These are phyloP conservation scores for Huntiella moniliformis DNA, from an alignment of 2,329 filamentous ascomycete genomes.

Conservation along the genomic window DNA sequence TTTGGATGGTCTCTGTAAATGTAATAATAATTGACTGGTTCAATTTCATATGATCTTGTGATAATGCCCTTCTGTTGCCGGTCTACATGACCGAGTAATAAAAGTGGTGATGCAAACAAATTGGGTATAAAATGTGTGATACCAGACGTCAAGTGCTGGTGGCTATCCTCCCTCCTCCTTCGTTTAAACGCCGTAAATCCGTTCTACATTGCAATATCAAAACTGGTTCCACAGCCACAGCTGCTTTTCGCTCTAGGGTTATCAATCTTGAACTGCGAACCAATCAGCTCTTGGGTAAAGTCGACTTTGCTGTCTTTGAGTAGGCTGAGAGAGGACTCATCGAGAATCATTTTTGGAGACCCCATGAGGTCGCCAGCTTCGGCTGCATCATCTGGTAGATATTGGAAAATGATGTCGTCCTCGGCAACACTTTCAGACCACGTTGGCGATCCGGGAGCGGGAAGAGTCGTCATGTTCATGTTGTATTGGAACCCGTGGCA, in stretches of 20 bases:
- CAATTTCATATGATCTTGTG: no score
- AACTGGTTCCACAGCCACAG: slow-evolving; percentile 93
- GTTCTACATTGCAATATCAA: slow-evolving; percentile 44
- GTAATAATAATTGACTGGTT: no score
- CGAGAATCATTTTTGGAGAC: slow-evolving; percentile 66
- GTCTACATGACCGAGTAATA: no score
- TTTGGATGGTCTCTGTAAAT: no score
- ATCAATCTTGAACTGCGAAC: slow-evolving; percentile 77
- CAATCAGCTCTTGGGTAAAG: slow-evolving; percentile 87
- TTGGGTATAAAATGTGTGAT: background rate
- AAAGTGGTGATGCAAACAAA: no score
- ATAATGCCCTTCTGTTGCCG: no score
- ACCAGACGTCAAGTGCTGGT: background rate
- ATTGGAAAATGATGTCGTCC: slow-evolving; percentile 80
- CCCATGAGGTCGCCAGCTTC: slow-evolving; percentile 16
- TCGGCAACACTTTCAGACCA: slow-evolving; percentile 29
- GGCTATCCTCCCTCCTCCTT: background rate
- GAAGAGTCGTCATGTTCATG: slow-evolving; percentile 62
- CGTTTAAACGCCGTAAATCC: no score
- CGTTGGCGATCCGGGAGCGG: slow-evolving; percentile 20
- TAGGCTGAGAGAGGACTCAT: slow-evolving; percentile 69
- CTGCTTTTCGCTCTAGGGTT: slow-evolving; percentile 84
- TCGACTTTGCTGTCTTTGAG: slow-evolving; percentile 89
- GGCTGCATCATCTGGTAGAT: slow-evolving; percentile 32
- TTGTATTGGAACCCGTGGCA: slow-evolving; percentile 97